Evolutionary conservation across 805 yeast genomes (phyloP).

Genomic region (Jamesozyma rosinii): DNA sequence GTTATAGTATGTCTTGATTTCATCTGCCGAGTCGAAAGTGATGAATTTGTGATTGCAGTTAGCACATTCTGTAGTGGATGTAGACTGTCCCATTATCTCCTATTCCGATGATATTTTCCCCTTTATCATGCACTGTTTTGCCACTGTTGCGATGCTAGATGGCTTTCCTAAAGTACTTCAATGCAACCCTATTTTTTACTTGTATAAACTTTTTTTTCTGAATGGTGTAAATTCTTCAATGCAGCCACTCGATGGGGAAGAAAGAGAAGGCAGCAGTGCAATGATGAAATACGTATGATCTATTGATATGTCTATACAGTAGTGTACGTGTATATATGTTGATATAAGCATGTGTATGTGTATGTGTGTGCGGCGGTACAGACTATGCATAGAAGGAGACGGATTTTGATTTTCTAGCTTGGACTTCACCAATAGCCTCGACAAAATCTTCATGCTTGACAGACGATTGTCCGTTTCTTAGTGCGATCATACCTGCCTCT

Average conservation of each 20-base stretch:
- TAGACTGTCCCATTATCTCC: neutral
- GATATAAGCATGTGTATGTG: too few species aligned
- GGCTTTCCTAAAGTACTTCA: too few species aligned
- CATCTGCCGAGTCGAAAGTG: conserved; percentile 1
- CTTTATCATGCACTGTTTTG: too few species aligned
- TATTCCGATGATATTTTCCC: too few species aligned
- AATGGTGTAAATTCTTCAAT: too few species aligned
- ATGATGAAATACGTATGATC: neutral
- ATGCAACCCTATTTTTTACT: too few species aligned
- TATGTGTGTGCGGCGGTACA: neutral
- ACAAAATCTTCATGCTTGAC: conserved; percentile 97
- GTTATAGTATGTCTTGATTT: conserved; percentile 11
- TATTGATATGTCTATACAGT: neutral
- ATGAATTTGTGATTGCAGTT: neutral
- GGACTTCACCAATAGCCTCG: conserved; percentile 96
- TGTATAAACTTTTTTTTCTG: too few species aligned
- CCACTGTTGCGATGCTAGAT: too few species aligned
- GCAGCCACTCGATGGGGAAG: too few species aligned
- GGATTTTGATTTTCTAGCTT: conserved; percentile 90
- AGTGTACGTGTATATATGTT: too few species aligned
- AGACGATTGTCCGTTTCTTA: conserved; percentile 83
- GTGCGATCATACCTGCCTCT: conserved; percentile 99
- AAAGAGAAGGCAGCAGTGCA: too few species aligned
- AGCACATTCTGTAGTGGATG: neutral
- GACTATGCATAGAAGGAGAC: conserved; percentile 87